Evolutionary conservation across 1,284 basidiomycete species (phyloP), one percentile per base, ranked within the genome.

Genomic region (Heterobasidion occidentale): DNA sequence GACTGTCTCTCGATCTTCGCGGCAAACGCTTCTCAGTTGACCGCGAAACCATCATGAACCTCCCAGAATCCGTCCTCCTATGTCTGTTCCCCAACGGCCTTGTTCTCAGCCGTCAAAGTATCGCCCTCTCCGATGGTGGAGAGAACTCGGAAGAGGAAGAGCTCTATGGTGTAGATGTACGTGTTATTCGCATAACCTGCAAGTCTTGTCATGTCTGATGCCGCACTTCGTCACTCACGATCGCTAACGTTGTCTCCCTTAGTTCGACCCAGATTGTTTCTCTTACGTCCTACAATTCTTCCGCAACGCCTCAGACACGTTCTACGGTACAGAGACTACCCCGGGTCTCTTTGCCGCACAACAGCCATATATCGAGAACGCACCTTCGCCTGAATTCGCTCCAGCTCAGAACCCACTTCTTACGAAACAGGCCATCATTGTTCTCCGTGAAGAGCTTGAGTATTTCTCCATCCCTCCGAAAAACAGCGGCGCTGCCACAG

Each of bases 251-350:
- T 53, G 44, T 53, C 17, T 12, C 44, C 20, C 46, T 48, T 68
- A 98, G 94, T 99, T 98, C 68, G 96, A 99, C 75, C 92, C 95
- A 54, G 88, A 94, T 55, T 98, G 96, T 72, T 94, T 99, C 71
- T 81, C 89, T 70, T 98, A 88, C 70, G 93, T 98, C 52, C 83
- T 98, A 38, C 80, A 81, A 54, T 98, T 98, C 79, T 98, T 97
- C 79, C 82, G 86, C 52, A 83, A 78, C 67, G 88, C 94, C 8
- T 92, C 92, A 56, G 88, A 94, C 62, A 75, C 83, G 50, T 99
- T 99, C 76, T 99, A 99, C 73, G 97, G 97, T 48, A 90, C 88
- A 1, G 74, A 84, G 8, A 82, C 75, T 52, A 72, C 74, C 1
- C 88, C 89, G 0, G 92, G 92, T 27, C 77, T 93, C 52, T 86